Evolutionary conservation across 106 monocot genomes (phyloP).

Genomic region (Alisma plantagoaquatica): DNA sequence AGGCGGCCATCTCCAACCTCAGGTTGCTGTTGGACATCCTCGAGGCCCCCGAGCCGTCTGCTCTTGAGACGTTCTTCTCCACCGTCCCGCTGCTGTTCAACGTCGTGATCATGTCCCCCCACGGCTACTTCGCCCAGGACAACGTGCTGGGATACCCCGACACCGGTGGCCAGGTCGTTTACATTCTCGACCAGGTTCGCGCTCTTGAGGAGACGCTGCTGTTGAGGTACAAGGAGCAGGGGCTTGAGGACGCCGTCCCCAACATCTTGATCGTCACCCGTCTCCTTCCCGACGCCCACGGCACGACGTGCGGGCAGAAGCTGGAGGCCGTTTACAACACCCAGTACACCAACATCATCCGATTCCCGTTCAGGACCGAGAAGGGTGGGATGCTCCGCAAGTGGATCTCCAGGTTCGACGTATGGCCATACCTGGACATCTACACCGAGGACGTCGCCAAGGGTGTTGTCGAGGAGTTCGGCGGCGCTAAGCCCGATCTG

Average conservation of each 20-base stretch:
- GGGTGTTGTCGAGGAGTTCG: slow-evolving; percentile 53
- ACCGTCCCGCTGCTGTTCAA: slow-evolving; percentile 80
- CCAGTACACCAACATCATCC: slow-evolving; percentile 52
- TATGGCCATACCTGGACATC: slow-evolving; percentile 90
- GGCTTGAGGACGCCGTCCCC: slow-evolving; percentile 70
- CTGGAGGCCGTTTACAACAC: slow-evolving; percentile 59
- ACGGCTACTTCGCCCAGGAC: slow-evolving; percentile 84
- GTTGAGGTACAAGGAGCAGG: slow-evolving; percentile 77
- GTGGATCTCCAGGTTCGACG: slow-evolving; percentile 91
- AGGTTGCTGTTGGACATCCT: slow-evolving; percentile 68
- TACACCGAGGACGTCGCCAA: slow-evolving; percentile 79
- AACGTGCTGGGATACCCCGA: slow-evolving; percentile 89
- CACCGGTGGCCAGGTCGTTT: slow-evolving; percentile 93
- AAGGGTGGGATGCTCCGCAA: slow-evolving; percentile 61
- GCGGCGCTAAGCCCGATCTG: slow-evolving; percentile 71
- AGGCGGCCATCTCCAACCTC: slow-evolving; percentile 38
- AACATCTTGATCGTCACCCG: slow-evolving; percentile 85
- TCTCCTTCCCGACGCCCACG: slow-evolving; percentile 77
- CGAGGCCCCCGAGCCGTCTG: slow-evolving; percentile 77
- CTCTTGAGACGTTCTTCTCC: slow-evolving; percentile 59
- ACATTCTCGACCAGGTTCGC: slow-evolving; percentile 98
- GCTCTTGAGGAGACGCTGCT: slow-evolving; percentile 89
- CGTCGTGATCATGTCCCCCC: slow-evolving; percentile 82
- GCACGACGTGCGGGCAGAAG: slow-evolving; percentile 59
- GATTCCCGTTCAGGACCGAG: slow-evolving; percentile 70